Conservation (phyloP, 176 grass and related monocot genomes). For the Urochloa ruziziensis region DNA sequence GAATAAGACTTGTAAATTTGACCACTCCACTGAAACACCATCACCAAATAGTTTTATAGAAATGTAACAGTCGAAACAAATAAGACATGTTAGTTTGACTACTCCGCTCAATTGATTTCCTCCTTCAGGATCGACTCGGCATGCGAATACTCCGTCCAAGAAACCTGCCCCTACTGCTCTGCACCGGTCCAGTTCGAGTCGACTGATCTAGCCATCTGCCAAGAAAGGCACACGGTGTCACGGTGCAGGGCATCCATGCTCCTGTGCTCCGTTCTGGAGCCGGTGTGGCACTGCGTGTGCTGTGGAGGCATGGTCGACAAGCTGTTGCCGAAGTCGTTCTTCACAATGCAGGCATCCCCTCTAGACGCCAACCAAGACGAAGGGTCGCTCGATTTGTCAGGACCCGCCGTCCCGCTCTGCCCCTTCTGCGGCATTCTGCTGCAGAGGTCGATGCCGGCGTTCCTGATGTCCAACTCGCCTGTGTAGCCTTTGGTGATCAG, state of each 20-base stretch:
- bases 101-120: neutral
- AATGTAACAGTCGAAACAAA: no score
- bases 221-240: slow-evolving; percentile 51
- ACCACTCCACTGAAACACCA: neutral
- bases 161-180: slow-evolving; percentile 67
- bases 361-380: slow-evolving; percentile 13
- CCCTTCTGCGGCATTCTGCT: slow-evolving; percentile 67
- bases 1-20: neutral
- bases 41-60: neutral
- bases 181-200: slow-evolving; percentile 54
- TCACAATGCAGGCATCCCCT: slow-evolving; percentile 34
- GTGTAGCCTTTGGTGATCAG: slow-evolving; percentile 25
- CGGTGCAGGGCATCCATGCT: slow-evolving; percentile 65
- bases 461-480: slow-evolving; percentile 50
- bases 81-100: no score
- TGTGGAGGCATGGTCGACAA: slow-evolving; percentile 54
- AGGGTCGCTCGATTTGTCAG: neutral
- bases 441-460: slow-evolving; percentile 57
- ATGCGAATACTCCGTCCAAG: slow-evolving; percentile 43
- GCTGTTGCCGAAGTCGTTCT: slow-evolving; percentile 45
- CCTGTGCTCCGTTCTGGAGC: slow-evolving; percentile 46
- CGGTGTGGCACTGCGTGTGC: slow-evolving; percentile 66
- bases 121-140: slow-evolving; percentile 39
- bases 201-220: slow-evolving; percentile 50
- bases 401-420: slow-evolving; percentile 25